phyloP scores from a whole-genome alignment of 2,329 filamentous ascomycete genomes.

The Cladosporium cucumerinum region DNA sequence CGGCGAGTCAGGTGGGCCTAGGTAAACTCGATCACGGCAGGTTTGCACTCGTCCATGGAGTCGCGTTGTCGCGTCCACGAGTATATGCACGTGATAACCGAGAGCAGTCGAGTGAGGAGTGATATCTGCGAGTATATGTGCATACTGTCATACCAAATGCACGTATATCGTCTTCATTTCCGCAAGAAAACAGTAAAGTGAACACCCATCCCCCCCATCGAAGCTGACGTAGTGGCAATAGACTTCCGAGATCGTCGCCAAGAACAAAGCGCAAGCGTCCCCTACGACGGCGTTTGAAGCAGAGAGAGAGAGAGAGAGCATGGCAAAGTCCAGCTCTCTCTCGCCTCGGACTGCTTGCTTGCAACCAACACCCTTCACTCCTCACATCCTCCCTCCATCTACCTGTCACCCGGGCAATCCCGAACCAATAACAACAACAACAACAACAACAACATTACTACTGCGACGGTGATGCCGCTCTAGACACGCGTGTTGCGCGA shows the following conservation, averaged over 20 bases:
- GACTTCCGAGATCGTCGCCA: neutral
- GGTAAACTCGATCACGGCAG: neutral
- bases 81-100: neutral
- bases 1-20: slow-evolving; percentile 6
- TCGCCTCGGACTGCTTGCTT: neutral
- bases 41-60: neutral
- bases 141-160: neutral
- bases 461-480: slow-evolving; percentile 9
- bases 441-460: neutral
- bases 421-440: neutral
- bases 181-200: neutral
- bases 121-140: neutral
- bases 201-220: neutral
- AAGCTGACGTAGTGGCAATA: slow-evolving; percentile 3
- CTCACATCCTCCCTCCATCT: neutral
- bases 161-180: neutral
- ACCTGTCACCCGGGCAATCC: neutral
- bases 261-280: neutral
- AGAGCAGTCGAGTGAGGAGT: neutral
- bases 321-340: slow-evolving; percentile 8
- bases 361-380: slow-evolving; percentile 7
- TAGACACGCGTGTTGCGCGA: slow-evolving; percentile 14
- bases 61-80: neutral
- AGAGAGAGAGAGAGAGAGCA: slow-evolving; percentile 4
- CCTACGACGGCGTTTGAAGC: slow-evolving; percentile 8